phyloP scores from a whole-genome alignment of 768 basidiomycete species.

The Sporobolomyces phaffii region DNA sequence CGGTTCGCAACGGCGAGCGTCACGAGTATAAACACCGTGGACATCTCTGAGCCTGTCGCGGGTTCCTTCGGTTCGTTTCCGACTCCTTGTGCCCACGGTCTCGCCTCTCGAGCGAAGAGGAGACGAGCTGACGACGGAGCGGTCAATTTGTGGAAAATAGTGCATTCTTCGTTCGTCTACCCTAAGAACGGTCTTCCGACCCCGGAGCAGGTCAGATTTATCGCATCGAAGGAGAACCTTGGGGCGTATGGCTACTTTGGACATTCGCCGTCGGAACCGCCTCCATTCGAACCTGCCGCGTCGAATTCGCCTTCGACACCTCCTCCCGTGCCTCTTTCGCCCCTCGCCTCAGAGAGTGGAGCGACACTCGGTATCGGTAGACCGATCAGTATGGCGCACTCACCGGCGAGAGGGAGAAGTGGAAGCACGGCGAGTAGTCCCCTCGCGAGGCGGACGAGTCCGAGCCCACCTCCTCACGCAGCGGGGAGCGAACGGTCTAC shows the following conservation, averaged over 20 bases:
- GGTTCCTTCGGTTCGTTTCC: conserved; percentile 24
- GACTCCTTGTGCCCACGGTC: too few species aligned
- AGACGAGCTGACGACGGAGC: too few species aligned
- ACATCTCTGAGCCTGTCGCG: conserved; percentile 32
- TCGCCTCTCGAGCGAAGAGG: too few species aligned
- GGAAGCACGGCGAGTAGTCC: conserved; percentile 3
- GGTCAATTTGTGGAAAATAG: neutral
- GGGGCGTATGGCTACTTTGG: conserved; percentile 34
- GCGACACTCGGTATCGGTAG: neutral
- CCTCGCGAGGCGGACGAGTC: conserved; percentile 1
- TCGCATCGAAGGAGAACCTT: conserved; percentile 34
- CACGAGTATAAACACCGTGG: conserved; percentile 10
- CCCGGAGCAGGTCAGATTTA: conserved; percentile 33
- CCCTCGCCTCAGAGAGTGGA: neutral
- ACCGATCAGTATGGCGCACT: neutral
- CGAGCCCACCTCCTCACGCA: neutral
- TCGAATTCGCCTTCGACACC: neutral
- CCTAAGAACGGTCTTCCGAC: conserved; percentile 31
- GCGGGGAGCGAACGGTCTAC: neutral
- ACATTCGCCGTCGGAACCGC: neutral
- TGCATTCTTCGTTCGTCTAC: conserved; percentile 32
- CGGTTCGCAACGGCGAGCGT: conserved; percentile 4
- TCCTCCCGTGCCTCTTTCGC: neutral
- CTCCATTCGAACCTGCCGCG: neutral
- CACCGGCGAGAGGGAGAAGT: neutral